These are phyloP conservation scores for Casuarina glauca DNA, from an alignment of 306 rosid species.

Conservation along the genomic window DNA sequence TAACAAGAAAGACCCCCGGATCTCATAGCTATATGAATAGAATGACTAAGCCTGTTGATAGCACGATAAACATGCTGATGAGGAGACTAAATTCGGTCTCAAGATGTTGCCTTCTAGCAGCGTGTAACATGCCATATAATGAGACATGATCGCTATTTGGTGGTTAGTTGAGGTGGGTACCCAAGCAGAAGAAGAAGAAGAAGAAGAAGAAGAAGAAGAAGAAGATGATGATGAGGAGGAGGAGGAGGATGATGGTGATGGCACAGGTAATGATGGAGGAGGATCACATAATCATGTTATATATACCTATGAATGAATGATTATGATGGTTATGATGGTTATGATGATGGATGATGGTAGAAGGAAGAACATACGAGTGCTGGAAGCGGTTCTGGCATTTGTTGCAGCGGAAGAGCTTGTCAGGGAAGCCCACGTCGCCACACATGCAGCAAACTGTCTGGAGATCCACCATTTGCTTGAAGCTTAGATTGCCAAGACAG, in stretches of 20 bases:
- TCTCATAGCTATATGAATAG: neutral
- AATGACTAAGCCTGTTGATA: neutral
- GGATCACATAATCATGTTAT: neutral
- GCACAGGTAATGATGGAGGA: neutral
- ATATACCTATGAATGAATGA: conserved; percentile 21
- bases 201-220: neutral
- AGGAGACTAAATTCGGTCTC: neutral
- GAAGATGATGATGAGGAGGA: neutral
- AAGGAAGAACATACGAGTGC: conserved; percentile 61
- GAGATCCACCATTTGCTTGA: conserved; percentile 62
- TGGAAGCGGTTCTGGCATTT: conserved; percentile 83
- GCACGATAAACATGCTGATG: neutral
- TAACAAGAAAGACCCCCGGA: neutral
- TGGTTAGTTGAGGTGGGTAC: neutral
- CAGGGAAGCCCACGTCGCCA: conserved; percentile 89
- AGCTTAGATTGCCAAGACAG: neutral
- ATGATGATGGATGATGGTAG: conserved; percentile 5
- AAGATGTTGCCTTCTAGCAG: too few relatives aligned
- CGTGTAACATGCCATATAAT: neutral
- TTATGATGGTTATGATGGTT: conserved; percentile 1
- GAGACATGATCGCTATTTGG: neutral
- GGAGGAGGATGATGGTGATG: neutral
- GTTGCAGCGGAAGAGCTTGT: conserved; percentile 95
- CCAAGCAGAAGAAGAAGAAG: neutral
- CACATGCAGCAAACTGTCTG: conserved; percentile 93